Percentiles rank a stretch among this genome's conserved stretches.
Conservation (phyloP, 2,329 filamentous ascomycete species). For the Aspergillus sergii region DNA sequence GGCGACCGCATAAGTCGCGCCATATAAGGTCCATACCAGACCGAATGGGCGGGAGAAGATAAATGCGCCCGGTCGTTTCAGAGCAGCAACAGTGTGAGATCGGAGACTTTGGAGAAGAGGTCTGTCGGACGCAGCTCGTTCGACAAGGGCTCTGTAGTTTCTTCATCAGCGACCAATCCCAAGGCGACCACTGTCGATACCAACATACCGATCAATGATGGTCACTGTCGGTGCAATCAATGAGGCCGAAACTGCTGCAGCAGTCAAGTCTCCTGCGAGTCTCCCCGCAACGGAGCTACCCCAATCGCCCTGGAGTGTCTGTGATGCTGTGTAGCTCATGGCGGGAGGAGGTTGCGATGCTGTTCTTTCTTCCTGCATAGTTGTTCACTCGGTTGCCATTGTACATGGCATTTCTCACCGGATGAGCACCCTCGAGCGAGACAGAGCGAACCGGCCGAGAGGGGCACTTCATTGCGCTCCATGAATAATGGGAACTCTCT, state of each 20-base stretch:
- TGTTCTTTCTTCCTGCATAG: neutral
- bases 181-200: too few species aligned
- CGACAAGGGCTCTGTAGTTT: slow-evolving; percentile 26
- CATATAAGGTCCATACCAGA: slow-evolving; percentile 64
- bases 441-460: neutral
- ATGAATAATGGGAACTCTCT: neutral
- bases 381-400: neutral
- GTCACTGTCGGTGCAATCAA: slow-evolving; percentile 30
- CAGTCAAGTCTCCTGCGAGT: slow-evolving; percentile 27
- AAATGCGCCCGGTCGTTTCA: slow-evolving; percentile 29
- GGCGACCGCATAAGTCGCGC: slow-evolving; percentile 80
- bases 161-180: neutral
- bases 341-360: neutral
- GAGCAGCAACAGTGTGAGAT: slow-evolving; percentile 22
- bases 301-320: neutral
- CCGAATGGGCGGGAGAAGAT: slow-evolving; percentile 41
- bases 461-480: neutral
- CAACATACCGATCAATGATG: slow-evolving; percentile 30
- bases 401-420: neutral
- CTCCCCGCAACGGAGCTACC: neutral
- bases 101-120: slow-evolving; percentile 26
- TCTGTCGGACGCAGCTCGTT: slow-evolving; percentile 26
- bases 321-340: neutral
- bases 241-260: slow-evolving; percentile 28
- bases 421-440: neutral